Evolutionary conservation across 176 grass and related monocot genomes (phyloP).

Genomic region (Lolium perenne): DNA sequence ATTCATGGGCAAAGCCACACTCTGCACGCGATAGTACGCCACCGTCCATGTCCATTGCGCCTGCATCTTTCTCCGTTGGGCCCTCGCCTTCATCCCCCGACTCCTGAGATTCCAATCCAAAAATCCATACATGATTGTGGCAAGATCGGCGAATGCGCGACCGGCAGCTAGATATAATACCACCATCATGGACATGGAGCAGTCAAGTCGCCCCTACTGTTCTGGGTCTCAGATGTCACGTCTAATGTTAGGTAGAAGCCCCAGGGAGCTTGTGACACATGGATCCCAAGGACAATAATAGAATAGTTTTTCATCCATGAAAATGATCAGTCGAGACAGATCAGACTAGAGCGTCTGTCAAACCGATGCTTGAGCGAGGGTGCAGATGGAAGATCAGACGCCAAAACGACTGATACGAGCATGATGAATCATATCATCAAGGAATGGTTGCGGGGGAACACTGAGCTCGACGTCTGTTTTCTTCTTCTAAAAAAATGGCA

Average conservation of each 20-base stretch:
- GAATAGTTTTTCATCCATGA: background rate
- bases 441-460: background rate
- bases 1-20: too few relatives aligned
- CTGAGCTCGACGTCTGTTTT: background rate
- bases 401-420: background rate
- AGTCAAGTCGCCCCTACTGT: background rate
- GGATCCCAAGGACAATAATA: constrained; percentile 46
- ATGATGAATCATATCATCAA: background rate
- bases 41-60: background rate
- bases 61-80: background rate
- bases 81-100: background rate
- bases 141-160: background rate
- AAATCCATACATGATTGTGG: background rate
- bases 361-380: background rate
- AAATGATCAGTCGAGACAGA: background rate
- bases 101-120: background rate
- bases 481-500: background rate
- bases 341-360: background rate
- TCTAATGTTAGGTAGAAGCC: background rate
- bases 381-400: background rate
- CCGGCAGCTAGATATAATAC: background rate
- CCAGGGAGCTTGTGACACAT: constrained; percentile 24
- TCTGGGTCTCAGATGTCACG: background rate
- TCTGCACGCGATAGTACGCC: too few relatives aligned
- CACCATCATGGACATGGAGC: background rate